Percentiles rank a stretch among this genome's conserved stretches.
Conservation (phyloP, 306 rosid genomes). For the Pyrus betulifolia region DNA sequence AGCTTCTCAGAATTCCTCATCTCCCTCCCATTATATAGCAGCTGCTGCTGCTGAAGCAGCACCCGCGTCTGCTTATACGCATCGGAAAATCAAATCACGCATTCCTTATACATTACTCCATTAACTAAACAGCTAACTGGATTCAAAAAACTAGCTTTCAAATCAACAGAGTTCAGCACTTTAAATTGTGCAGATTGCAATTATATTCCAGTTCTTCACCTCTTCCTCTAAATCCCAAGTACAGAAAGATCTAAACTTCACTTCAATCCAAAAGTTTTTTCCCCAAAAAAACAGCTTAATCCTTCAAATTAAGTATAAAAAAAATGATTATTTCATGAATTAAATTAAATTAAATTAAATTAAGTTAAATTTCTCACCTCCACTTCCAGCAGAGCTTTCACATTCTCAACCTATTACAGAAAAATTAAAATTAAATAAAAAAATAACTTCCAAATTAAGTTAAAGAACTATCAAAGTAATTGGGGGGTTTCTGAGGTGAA, state of each 20-base stretch:
- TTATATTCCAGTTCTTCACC: background rate
- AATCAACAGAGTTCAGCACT: background rate
- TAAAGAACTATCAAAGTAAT: background rate
- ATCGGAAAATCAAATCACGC: conserved; percentile 4
- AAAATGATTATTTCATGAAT: background rate
- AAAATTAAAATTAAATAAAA: background rate
- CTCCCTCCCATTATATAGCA: conserved; percentile 78
- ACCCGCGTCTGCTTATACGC: conserved; percentile 56
- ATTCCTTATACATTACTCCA: background rate
- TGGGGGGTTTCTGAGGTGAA: background rate
- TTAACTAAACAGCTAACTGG: background rate
- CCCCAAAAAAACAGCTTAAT: background rate
- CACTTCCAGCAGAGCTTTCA: conserved; percentile 91
- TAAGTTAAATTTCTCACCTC: conserved; percentile 47
- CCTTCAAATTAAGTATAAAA: background rate
- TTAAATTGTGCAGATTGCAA: background rate
- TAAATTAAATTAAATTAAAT: background rate
- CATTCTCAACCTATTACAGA: conserved; percentile 64
- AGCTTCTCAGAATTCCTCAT: conserved; percentile 62
- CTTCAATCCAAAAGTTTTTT: background rate
- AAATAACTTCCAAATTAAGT: conserved; percentile 2
- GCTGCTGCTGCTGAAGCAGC: conserved; percentile 79
- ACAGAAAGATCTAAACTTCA: background rate
- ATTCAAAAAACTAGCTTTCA: background rate
- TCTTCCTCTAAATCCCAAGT: background rate